A percentile compares a stretch with the other conserved stretches of the same genome.
Conservation (phyloP, 1,284 basidiomycete species). For the Ustilago hordei region DNA sequence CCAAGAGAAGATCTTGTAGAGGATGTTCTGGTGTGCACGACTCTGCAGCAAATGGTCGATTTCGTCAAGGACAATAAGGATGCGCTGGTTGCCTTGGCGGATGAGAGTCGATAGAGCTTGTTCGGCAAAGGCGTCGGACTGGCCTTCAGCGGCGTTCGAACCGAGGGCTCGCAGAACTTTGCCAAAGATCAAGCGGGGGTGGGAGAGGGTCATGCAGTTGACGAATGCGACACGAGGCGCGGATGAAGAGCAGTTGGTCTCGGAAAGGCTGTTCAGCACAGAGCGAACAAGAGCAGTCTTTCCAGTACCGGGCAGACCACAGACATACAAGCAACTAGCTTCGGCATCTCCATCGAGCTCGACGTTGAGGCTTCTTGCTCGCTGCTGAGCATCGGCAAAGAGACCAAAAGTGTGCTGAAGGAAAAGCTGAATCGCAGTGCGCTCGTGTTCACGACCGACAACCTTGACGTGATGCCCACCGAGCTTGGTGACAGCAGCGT, state of each 20-base stretch:
- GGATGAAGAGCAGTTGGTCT: constrained; percentile 2
- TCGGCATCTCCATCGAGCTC: constrained; percentile 55
- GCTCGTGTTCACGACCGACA: constrained; percentile 66
- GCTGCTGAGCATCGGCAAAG: constrained; percentile 34
- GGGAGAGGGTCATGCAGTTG: constrained; percentile 70
- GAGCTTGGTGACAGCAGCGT: constrained; percentile 26
- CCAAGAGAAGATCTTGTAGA: constrained; percentile 69
- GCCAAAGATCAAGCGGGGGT: constrained; percentile 63
- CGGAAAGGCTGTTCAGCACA: constrained; percentile 63
- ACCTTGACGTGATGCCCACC: constrained; percentile 56
- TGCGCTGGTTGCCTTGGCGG: constrained; percentile 43
- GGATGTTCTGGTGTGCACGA: constrained; percentile 65
- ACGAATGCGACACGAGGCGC: constrained; percentile 64
- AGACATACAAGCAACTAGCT: constrained; percentile 69
- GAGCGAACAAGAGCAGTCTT: constrained; percentile 71
- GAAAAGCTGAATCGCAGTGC: constrained; percentile 63
- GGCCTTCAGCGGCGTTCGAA: constrained; percentile 44
- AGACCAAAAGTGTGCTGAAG: constrained; percentile 56
- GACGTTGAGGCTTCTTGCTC: constrained; percentile 28
- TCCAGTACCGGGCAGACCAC: constrained; percentile 71
- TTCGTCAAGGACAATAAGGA: constrained; percentile 71
- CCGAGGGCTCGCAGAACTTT: constrained; percentile 57
- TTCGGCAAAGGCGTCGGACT: constrained; percentile 43
- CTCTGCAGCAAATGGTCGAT: constrained; percentile 70
- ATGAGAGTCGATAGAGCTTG: constrained; percentile 31